phyloP scores from a whole-genome alignment of 2,329 filamentous ascomycete genomes.

The Calonectria pseudoturangicola region DNA sequence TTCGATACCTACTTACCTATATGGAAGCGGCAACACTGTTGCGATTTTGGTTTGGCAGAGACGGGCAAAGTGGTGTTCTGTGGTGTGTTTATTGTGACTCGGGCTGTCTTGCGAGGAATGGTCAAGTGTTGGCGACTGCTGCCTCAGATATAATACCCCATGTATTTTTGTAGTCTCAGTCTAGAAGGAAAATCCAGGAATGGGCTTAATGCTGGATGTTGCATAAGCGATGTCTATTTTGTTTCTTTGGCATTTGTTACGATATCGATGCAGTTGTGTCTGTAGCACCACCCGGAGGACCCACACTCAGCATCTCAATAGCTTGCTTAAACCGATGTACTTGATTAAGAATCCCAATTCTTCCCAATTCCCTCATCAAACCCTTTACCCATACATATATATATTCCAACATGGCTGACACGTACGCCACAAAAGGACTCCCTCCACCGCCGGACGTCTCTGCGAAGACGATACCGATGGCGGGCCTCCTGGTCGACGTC shows the following conservation, averaged over 20 bases:
- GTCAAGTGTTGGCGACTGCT: slow-evolving; percentile 21
- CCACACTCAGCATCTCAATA: slow-evolving; percentile 12
- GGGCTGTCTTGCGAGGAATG: slow-evolving; percentile 21
- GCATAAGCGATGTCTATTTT: not conserved
- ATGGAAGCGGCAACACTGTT: slow-evolving; percentile 34
- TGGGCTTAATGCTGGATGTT: not conserved
- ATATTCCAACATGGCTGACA: slow-evolving; percentile 50
- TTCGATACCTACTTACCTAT: slow-evolving; percentile 39
- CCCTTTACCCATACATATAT: not conserved
- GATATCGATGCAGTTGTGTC: not conserved
- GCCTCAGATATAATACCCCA: slow-evolving; percentile 25
- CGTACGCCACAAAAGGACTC: slow-evolving; percentile 60
- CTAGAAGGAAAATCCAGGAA: slow-evolving; percentile 7
- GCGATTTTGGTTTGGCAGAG: slow-evolving; percentile 21
- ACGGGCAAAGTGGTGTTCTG: slow-evolving; percentile 23
- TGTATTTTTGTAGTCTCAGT: slow-evolving; percentile 24
- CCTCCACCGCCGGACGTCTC: slow-evolving; percentile 73
- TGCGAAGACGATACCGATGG: slow-evolving; percentile 80
- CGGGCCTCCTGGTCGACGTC: slow-evolving; percentile 85
- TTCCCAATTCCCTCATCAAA: slow-evolving; percentile 36
- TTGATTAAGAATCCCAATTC: not conserved
- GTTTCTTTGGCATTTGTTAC: not conserved
- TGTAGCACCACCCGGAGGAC: not conserved
- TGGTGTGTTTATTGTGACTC: slow-evolving; percentile 29
- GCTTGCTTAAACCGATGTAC: slow-evolving; percentile 9